Evolutionary conservation across 163 green algal species (phyloP), one percentile per base, ranked within the genome.

Genomic region (Chlorella variabilis): DNA sequence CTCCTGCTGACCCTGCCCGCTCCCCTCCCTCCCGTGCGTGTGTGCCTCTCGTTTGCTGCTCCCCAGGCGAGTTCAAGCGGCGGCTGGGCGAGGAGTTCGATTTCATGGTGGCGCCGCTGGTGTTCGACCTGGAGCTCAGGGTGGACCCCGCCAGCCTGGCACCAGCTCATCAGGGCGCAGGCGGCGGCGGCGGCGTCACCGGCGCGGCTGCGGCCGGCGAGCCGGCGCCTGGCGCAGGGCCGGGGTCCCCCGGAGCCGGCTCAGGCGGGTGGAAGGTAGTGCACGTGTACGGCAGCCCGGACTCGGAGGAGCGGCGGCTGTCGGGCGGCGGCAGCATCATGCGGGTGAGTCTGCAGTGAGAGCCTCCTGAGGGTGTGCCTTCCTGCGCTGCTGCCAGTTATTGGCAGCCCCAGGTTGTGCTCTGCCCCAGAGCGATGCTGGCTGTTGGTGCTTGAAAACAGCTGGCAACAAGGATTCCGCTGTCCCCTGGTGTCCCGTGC

Each of bases 81-180:
- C 80, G 70, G 2, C 61, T 88, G 58, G 80, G 54, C 18, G 71
- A 62, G 3, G 59, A 83, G 23, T 88, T 88, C 58, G 69, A 88
- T 39, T 84, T 75, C 59, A 62, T 69, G 45, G 83, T 88, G 45
- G 80, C 69, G 3, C 83, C 83, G 0, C 80, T 88, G 34, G 77
- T 87, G 0, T 88, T 84, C 51, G 83, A 87, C 48, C 45, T 87
- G 70, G 80, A 65, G 38, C 83, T 88, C 5, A n/a, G 36, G 7
- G n/a, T 82, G 2, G 45, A 82, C 76, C 76, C 76, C 33, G 62
- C 76, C 76, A 75, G 62, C 76, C 76, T 75, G 75, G 75, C 62
- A 36, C 49, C 69, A 48, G 33, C 45, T 45, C 56, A 59, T 27
- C 25, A 27, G 2, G 41, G 18, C 67, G 2, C 27, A 18, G 67